These are phyloP conservation scores for Alternaria ventricosa DNA, from an alignment of 2,329 filamentous ascomycete genomes.

Conservation along the genomic window DNA sequence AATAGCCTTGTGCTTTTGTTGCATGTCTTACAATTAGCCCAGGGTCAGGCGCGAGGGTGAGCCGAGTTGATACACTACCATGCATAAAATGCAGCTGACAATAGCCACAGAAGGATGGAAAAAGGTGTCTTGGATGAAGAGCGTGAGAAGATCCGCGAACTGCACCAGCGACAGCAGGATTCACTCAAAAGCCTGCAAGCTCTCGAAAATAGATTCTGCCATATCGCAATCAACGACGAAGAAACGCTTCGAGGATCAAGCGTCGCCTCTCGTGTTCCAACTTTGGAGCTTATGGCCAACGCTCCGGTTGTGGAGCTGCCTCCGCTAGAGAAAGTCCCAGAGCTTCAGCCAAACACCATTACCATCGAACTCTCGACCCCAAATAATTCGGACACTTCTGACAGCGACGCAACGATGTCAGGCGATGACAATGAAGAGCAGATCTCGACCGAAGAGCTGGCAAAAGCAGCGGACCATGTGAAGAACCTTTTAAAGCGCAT, in stretches of 20 bases:
- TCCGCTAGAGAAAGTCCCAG: neutral
- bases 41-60: slow-evolving; percentile 26
- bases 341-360: neutral
- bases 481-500: slow-evolving; percentile 30
- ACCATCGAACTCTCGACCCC: neutral
- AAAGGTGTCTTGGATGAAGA: slow-evolving; percentile 25
- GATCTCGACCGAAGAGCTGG: slow-evolving; percentile 29
- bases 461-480: slow-evolving; percentile 29
- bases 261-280: slow-evolving; percentile 17
- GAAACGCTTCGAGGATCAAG: slow-evolving; percentile 20
- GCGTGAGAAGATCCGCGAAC: slow-evolving; percentile 32
- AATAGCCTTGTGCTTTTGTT: slow-evolving; percentile 35
- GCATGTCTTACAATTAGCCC: slow-evolving; percentile 35
- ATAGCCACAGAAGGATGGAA: slow-evolving; percentile 17
- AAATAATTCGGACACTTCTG: slow-evolving; percentile 23
- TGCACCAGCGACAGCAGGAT: slow-evolving; percentile 36
- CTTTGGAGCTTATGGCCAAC: slow-evolving; percentile 20
- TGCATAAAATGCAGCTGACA: neutral
- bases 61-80: neutral
- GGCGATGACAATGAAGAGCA: slow-evolving; percentile 24
- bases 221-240: slow-evolving; percentile 21
- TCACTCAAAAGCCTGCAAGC: slow-evolving; percentile 27
- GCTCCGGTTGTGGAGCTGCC: neutral
- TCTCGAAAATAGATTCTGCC: slow-evolving; percentile 28
- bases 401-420: slow-evolving; percentile 24